Base-by-base conservation (phyloP, 192 early-diverging fungal genomes). In the Spizellomyces sp. region DNA sequence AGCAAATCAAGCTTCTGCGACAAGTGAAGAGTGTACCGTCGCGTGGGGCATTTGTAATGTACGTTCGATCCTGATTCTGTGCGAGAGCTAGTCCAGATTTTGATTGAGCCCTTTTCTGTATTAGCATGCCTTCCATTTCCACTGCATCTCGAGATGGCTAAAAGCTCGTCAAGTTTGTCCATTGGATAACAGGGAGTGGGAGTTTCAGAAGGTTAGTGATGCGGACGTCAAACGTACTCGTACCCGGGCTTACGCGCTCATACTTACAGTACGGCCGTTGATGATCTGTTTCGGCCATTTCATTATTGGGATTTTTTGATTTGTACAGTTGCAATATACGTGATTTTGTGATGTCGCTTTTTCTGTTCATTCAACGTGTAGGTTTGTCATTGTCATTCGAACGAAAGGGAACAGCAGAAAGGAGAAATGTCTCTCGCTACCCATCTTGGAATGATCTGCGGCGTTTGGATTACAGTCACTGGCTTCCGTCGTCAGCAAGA, bases 121-220 rank as follows among this genome's bases (percentile, higher is more conserved):
- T 9, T 66, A 95, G 90, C 97, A 99, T 68, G 97, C 97, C 8
- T 99, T 98, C 85, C 97, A 99, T 57, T 96, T 95, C 71, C 97
- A 99, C 74, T 99, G 97, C 82, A 99, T 99, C 64, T 90, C 90
- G 50, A 88, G 96, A 76, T 99, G 97, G 97, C 83, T 99, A 48
- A 98, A 97, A 83, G 95, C 90, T 72, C 87, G 97, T 52, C 89
- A 94, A 76, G 93, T 98, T 21, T 99, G 97, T 75, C 97, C 97
- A 48, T 81, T 99, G 77, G 97, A 99, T 83, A 99, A 98, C 82
- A 84, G 95, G 78, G 93, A 96, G 81, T 99, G 97, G 97, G 94
- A 95, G 76, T 94, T 91, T 85, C 96, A 97, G 78, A 99, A 97
- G 89, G 83, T 85, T 60, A 36, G 27, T 36, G 27, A 27, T 15